A percentile compares a stretch with the other conserved stretches of the same genome.
Evolutionary conservation across 2,329 filamentous ascomycete genomes (phyloP).

Genomic region (Colletotrichum nymphaeae): DNA sequence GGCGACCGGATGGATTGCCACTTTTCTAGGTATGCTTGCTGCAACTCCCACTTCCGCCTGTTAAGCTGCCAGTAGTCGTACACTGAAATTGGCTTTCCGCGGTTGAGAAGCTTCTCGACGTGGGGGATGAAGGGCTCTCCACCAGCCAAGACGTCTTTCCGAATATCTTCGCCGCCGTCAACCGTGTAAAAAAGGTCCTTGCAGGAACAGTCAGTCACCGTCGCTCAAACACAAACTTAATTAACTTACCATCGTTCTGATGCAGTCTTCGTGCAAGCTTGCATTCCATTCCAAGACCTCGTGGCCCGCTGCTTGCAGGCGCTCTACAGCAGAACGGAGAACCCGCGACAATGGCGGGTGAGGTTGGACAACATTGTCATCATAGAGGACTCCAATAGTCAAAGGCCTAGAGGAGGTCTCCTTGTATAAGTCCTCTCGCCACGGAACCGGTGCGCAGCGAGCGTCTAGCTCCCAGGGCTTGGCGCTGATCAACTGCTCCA

Average conservation of each 20-base stretch:
- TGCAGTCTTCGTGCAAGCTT: slow-evolving; percentile 63
- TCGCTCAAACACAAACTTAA: too few species aligned
- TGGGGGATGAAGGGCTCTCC: slow-evolving; percentile 71
- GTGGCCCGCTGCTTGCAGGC: slow-evolving; percentile 60
- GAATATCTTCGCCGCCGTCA: slow-evolving; percentile 73
- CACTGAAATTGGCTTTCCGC: slow-evolving; percentile 65
- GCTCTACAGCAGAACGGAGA: slow-evolving; percentile 49
- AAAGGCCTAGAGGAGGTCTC: slow-evolving; percentile 55
- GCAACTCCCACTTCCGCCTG: slow-evolving; percentile 61
- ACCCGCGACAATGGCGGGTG: slow-evolving; percentile 65
- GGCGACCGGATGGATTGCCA: slow-evolving; percentile 62
- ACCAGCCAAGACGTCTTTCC: slow-evolving; percentile 60
- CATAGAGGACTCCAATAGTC: slow-evolving; percentile 60
- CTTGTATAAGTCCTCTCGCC: slow-evolving; percentile 59
- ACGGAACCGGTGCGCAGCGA: slow-evolving; percentile 62
- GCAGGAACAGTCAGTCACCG: background rate
- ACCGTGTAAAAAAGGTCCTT: slow-evolving; percentile 71
- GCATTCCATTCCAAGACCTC: slow-evolving; percentile 65
- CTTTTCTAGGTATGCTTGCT: slow-evolving; percentile 58
- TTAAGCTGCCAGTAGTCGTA: slow-evolving; percentile 78
- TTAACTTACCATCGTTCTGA: slow-evolving; percentile 61
- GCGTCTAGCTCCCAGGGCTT: slow-evolving; percentile 67
- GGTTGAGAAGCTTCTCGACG: slow-evolving; percentile 66
- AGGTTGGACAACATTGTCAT: slow-evolving; percentile 65
- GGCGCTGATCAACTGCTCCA: slow-evolving; percentile 57